phyloP scores from a whole-genome alignment of 441 rosid species.

The Syzygium syzygioides region DNA sequence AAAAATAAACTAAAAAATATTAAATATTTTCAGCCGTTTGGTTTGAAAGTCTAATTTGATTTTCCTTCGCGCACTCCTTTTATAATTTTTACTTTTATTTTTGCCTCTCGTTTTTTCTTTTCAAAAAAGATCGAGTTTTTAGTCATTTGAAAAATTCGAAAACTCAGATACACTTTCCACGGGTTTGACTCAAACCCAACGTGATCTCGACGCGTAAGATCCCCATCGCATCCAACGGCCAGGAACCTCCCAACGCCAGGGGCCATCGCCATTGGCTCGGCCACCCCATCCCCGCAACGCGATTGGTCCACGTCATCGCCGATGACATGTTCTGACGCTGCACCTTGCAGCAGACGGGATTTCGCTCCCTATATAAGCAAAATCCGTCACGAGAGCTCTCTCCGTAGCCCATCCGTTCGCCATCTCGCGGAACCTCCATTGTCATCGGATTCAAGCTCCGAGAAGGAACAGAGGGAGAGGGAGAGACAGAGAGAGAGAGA shows the following conservation, averaged over 20 bases:
- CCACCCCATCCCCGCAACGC: neutral
- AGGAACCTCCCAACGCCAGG: neutral
- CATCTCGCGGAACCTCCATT: neutral
- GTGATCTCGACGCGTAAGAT: neutral
- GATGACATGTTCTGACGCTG: neutral
- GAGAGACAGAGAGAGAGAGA: neutral
- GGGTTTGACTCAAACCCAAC: neutral
- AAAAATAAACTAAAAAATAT: too few species aligned
- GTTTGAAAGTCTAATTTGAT: too few species aligned
- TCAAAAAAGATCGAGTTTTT: too few species aligned
- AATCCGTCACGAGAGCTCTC: neutral
- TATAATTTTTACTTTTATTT: too few species aligned
- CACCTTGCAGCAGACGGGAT: neutral
- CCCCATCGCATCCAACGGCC: neutral
- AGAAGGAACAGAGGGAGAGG: neutral
- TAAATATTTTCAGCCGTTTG: too few species aligned
- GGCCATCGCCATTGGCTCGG: neutral
- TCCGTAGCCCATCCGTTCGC: neutral
- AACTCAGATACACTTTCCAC: too few species aligned
- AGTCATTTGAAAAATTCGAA: too few species aligned
- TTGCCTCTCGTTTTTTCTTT: too few species aligned
- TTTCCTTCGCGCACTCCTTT: too few species aligned
- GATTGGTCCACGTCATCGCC: neutral
- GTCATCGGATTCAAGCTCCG: neutral
- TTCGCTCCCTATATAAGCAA: neutral